Evolutionary conservation across 495 filamentous ascomycete species (phyloP).

Genomic region (Parathielavia appendiculata): DNA sequence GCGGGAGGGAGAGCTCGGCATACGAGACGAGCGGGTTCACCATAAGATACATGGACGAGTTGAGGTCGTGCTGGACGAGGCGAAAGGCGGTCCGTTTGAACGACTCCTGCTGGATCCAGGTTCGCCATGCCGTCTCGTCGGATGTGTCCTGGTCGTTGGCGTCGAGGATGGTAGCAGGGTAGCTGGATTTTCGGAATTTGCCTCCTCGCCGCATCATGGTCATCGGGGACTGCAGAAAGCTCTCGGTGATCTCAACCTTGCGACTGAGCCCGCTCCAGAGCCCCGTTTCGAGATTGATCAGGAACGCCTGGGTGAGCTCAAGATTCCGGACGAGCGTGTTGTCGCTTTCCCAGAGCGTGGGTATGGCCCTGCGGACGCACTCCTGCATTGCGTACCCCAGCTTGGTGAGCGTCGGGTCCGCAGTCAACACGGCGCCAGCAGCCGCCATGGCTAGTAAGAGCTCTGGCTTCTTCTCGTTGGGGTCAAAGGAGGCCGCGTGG

Average conservation of each 20-base stretch:
- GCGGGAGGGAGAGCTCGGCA: constrained; percentile 8
- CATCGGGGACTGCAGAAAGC: constrained; percentile 45
- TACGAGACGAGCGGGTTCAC: constrained; percentile 7
- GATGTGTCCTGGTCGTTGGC: background rate
- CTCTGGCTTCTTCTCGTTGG: constrained; percentile 34
- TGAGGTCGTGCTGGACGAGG: constrained; percentile 8
- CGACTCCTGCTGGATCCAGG: constrained; percentile 6
- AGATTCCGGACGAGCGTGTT: constrained; percentile 35
- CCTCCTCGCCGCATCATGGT: constrained; percentile 35
- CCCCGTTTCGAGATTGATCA: constrained; percentile 48
- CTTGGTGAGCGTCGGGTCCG: constrained; percentile 46
- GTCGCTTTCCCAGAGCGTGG: constrained; percentile 42
- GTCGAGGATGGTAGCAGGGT: background rate
- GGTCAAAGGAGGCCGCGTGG: constrained; percentile 16
- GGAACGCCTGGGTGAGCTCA: constrained; percentile 45
- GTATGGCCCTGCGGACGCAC: constrained; percentile 42
- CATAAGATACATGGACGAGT: constrained; percentile 9
- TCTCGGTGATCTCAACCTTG: constrained; percentile 57
- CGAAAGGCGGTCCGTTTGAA: constrained; percentile 10
- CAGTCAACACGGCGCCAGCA: constrained; percentile 46
- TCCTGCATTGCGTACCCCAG: constrained; percentile 55
- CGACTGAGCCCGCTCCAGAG: constrained; percentile 56
- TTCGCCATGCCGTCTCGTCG: background rate
- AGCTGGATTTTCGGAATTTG: constrained; percentile 20
- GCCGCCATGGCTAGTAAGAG: constrained; percentile 47